These are phyloP conservation scores for Venturiaceae sp. DNA, from an alignment of 2,329 filamentous ascomycete genomes.

Conservation along the genomic window DNA sequence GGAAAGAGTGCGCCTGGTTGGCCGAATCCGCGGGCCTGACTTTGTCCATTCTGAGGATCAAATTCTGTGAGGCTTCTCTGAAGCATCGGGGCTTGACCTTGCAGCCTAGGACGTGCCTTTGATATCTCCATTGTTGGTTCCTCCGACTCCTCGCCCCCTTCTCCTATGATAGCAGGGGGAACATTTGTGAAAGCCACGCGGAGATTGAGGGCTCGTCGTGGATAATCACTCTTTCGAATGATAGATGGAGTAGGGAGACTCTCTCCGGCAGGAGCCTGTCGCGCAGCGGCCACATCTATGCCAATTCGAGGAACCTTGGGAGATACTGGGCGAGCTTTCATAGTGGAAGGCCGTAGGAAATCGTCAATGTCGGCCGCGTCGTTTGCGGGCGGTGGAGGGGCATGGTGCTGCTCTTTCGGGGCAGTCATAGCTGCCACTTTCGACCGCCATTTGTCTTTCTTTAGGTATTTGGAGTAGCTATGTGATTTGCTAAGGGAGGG, in stretches of 20 bases:
- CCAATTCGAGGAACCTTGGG: conserved; percentile 30
- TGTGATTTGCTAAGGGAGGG: background rate
- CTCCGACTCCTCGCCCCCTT: conserved; percentile 81
- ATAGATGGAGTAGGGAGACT: conserved; percentile 10
- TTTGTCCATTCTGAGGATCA: conserved; percentile 20
- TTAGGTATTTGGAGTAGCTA: conserved; percentile 23
- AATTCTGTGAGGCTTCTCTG: conserved; percentile 12
- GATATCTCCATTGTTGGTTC: conserved; percentile 63
- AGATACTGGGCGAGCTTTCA: conserved; percentile 24
- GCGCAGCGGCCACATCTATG: conserved; percentile 40
- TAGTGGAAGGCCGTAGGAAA: conserved; percentile 46
- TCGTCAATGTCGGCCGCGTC: conserved; percentile 42
- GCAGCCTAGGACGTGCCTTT: conserved; percentile 18
- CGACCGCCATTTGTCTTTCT: conserved; percentile 34
- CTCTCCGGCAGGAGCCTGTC: conserved; percentile 30
- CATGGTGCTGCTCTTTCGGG: conserved; percentile 21
- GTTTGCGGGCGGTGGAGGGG: conserved; percentile 17
- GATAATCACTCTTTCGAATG: conserved; percentile 6
- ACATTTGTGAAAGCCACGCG: conserved; percentile 64
- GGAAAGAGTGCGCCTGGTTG: background rate
- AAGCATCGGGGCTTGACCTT: conserved; percentile 11
- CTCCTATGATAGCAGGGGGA: conserved; percentile 73
- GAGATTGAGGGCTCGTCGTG: conserved; percentile 28
- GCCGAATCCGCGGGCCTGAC: conserved; percentile 11
- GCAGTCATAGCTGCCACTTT: conserved; percentile 1